phyloP scores from a whole-genome alignment of 805 yeast species.

The Zygoascus flipseniorum region DNA sequence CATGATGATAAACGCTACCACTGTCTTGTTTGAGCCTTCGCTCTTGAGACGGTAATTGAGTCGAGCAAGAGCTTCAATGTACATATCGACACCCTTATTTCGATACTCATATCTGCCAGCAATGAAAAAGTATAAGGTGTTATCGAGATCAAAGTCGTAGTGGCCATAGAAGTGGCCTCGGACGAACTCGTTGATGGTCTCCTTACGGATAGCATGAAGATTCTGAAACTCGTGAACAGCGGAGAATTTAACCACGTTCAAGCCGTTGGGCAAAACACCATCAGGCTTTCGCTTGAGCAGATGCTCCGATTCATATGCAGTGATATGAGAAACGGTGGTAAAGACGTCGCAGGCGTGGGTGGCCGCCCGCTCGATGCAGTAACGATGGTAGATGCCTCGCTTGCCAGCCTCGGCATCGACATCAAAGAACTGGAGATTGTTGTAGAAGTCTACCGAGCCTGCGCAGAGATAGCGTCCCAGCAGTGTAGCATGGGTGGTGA shows the following conservation, averaged over 20 bases:
- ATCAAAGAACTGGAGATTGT: conserved; percentile 79
- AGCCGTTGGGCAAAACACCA: conserved; percentile 94
- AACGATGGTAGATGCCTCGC: conserved; percentile 93
- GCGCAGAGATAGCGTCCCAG: conserved; percentile 94
- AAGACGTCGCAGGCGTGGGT: conserved; percentile 94
- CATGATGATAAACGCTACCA: conserved; percentile 96
- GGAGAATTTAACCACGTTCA: conserved; percentile 90
- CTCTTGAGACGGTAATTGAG: conserved; percentile 80
- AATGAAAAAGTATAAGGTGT: conserved; percentile 89
- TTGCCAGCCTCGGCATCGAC: conserved; percentile 98
- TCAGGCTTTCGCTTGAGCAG: conserved; percentile 92
- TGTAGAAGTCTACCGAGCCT: conserved; percentile 92
- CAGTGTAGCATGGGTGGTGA: conserved; percentile 95
- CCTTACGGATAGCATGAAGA: conserved; percentile 85
- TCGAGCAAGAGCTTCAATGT: conserved; percentile 85
- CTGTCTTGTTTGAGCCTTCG: conserved; percentile 77
- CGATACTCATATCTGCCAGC: conserved; percentile 97
- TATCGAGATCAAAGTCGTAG: conserved; percentile 87
- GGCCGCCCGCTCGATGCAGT: conserved; percentile 94
- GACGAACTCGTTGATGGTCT: conserved; percentile 85
- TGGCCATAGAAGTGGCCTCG: conserved; percentile 97
- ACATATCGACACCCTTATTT: conserved; percentile 94
- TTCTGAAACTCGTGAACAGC: conserved; percentile 98
- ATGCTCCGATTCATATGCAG: conserved; percentile 94
- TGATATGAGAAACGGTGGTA: conserved; percentile 94